Conservation (phyloP, 2,329 filamentous ascomycete species). For the Grosmannia serpens region DNA sequence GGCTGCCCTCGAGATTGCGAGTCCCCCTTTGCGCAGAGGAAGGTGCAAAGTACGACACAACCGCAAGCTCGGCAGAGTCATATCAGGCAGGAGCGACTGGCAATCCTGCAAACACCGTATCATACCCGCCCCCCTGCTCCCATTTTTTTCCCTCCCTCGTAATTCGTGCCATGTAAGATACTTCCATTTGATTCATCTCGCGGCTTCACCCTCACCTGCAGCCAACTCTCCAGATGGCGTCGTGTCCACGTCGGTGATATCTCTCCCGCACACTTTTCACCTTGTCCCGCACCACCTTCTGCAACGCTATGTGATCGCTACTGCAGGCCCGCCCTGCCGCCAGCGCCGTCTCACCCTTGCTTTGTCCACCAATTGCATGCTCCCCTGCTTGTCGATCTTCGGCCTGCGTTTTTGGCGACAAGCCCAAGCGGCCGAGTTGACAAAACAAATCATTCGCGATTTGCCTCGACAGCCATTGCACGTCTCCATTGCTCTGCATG, state of each 20-base stretch:
- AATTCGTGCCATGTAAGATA: no score
- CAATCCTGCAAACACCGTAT: background rate
- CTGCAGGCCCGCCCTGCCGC: slow-evolving; percentile 8
- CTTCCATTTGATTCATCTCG: background rate
- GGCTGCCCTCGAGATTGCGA: background rate
- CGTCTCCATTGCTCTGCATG: background rate
- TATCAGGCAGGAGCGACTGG: background rate
- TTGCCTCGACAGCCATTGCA: background rate
- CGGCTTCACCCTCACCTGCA: background rate
- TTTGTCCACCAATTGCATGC: background rate
- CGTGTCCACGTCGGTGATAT: background rate
- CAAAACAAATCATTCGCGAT: background rate
- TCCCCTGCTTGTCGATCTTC: background rate
- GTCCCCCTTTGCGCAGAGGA: background rate
- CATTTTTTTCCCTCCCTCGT: background rate
- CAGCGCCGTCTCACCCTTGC: background rate
- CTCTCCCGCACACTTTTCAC: background rate
- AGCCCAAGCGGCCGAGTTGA: background rate
- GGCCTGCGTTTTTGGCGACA: background rate
- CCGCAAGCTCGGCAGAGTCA: background rate
- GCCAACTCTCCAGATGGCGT: background rate
- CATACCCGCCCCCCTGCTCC: background rate
- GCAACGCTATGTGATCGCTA: slow-evolving; percentile 5
- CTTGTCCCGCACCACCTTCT: background rate
- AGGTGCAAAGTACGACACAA: background rate